Conservation (phyloP, 768 basidiomycete species). For the Dictyophora rubrovolvata region DNA sequence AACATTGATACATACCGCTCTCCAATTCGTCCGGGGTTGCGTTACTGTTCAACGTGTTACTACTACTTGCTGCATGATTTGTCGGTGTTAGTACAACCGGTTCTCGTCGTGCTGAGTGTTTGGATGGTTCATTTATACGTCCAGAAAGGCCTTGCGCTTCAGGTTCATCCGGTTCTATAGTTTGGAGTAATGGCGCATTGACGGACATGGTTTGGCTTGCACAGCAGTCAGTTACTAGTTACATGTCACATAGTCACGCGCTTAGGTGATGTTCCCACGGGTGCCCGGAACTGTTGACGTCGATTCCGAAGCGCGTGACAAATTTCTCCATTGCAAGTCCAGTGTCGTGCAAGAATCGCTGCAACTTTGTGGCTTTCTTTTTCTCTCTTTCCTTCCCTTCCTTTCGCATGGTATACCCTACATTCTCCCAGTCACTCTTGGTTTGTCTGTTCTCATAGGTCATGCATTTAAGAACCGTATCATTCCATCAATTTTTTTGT, state of each 20-base stretch:
- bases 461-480: background rate
- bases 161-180: conserved; percentile 81
- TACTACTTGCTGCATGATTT: conserved; percentile 21
- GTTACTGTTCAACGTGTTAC: conserved; percentile 33
- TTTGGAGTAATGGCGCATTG: conserved; percentile 44
- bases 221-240: background rate
- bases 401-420: background rate
- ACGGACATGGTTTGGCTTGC: conserved; percentile 4
- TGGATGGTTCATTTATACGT: conserved; percentile 24
- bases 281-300: too few species aligned
- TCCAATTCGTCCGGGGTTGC: conserved; percentile 60
- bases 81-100: conserved; percentile 54
- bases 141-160: conserved; percentile 22
- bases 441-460: background rate
- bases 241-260: too few species aligned
- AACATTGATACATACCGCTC: conserved; percentile 40
- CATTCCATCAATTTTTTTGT: background rate
- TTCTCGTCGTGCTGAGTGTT: conserved; percentile 21
- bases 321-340: too few species aligned
- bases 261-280: too few species aligned
- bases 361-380: too few species aligned
- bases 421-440: background rate
- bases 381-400: background rate
- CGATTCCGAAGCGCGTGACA: too few species aligned
- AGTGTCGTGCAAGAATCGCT: too few species aligned